phyloP scores from a whole-genome alignment of 73 alveolate genomes.

The Strombidium stylifer region DNA sequence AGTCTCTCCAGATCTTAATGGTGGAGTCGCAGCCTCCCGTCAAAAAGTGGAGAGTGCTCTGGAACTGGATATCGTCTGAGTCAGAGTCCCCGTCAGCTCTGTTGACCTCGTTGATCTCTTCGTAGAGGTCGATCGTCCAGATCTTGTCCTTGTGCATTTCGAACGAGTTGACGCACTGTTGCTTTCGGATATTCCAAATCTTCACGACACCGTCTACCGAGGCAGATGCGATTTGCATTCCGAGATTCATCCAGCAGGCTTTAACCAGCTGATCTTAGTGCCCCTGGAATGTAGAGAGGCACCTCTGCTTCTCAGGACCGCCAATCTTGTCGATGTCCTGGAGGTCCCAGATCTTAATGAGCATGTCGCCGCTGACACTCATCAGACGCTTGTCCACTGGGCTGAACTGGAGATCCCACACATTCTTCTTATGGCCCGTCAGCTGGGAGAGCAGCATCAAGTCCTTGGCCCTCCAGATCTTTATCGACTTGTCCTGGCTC shows the following conservation, averaged over 20 bases:
- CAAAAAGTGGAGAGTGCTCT: too few species aligned
- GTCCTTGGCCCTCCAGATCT: conserved; percentile 67
- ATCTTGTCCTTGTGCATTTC: conserved; percentile 94
- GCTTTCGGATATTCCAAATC: conserved; percentile 94
- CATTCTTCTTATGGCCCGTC: conserved; percentile 96
- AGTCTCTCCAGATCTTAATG: conserved; percentile 89
- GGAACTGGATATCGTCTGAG: conserved; percentile 14
- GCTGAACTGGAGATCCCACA: conserved; percentile 93
- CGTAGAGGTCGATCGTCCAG: conserved; percentile 88
- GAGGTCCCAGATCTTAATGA: conserved; percentile 92
- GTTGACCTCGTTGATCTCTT: too few species aligned
- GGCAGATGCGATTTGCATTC: conserved; percentile 81
- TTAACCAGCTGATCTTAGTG: conserved; percentile 81
- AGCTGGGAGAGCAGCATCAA: conserved; percentile 46
- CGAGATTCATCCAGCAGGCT: conserved; percentile 80
- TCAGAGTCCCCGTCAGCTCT: not conserved
- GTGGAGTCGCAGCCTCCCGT: conserved; percentile 97
- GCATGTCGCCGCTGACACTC: conserved; percentile 92
- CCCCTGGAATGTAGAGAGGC: conserved; percentile 90
- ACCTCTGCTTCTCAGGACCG: too few species aligned
- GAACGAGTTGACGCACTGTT: conserved; percentile 83
- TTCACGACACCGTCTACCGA: conserved; percentile 89
- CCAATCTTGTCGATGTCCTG: too few species aligned
- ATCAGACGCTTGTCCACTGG: conserved; percentile 93
- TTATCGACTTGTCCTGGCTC: conserved; percentile 92